Percentiles rank a stretch among this genome's conserved stretches.
phyloP scores from a whole-genome alignment of 257 asterid species.

The Oldenlandia corymbosa region DNA sequence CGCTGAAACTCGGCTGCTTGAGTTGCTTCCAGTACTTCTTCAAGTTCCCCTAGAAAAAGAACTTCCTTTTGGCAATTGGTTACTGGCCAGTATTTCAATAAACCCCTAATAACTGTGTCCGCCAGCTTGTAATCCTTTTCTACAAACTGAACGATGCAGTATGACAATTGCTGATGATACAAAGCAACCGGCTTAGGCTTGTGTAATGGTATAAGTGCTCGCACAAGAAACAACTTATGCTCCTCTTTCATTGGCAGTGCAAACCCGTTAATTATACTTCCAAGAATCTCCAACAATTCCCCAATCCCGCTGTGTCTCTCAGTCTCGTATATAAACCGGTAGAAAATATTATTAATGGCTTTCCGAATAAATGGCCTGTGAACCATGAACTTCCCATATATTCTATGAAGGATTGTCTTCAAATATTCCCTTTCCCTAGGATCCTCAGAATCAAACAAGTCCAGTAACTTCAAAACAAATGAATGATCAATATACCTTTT shows the following conservation, averaged over 20 bases:
- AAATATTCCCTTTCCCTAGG: conserved; percentile 80
- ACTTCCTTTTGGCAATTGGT: conserved; percentile 78
- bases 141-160: conserved; percentile 67
- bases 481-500: conserved; percentile 68
- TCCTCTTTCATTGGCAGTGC: conserved; percentile 97
- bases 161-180: conserved; percentile 73
- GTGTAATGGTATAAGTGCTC: conserved; percentile 81
- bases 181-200: conserved; percentile 54
- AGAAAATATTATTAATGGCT: conserved; percentile 69
- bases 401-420: conserved; percentile 74
- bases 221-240: conserved; percentile 76
- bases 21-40: conserved; percentile 73
- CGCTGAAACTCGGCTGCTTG: conserved; percentile 63
- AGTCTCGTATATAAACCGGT: conserved; percentile 65
- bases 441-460: conserved; percentile 82
- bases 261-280: conserved; percentile 85
- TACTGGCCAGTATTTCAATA: conserved; percentile 79
- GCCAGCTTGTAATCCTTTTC: conserved; percentile 78
- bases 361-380: conserved; percentile 88
- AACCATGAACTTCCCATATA: conserved; percentile 88
- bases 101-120: conserved; percentile 65
- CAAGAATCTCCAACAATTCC: conserved; percentile 82
- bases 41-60: conserved; percentile 71
- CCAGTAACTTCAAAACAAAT: conserved; percentile 60
- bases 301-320: conserved; percentile 75